phyloP scores from a whole-genome alignment of 805 yeast genomes.

The Kluyveromyces dobzhanskii region DNA sequence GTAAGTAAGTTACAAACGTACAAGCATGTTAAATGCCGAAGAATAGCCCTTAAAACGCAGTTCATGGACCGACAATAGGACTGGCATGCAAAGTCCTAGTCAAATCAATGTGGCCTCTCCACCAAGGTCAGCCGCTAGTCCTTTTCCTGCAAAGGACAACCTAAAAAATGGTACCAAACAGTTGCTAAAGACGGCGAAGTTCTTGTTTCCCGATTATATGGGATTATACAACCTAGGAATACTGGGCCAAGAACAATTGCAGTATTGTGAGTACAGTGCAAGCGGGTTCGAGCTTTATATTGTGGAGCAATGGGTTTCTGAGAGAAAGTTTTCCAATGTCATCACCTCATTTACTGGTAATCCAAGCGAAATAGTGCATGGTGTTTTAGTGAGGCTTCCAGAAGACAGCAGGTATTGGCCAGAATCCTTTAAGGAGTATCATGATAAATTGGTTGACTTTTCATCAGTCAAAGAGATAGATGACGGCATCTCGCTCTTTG shows the following conservation, averaged over 20 bases:
- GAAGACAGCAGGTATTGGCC: slow-evolving; percentile 28
- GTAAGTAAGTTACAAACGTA: no score
- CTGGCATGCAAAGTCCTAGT: background rate
- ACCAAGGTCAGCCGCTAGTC: background rate
- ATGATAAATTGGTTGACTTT: slow-evolving; percentile 56
- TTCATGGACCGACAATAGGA: no score
- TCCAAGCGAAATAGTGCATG: slow-evolving; percentile 51
- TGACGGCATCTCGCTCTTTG: slow-evolving; percentile 50
- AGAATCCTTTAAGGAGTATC: slow-evolving; percentile 43
- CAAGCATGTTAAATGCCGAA: background rate
- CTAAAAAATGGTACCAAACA: background rate
- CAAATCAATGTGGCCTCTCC: background rate
- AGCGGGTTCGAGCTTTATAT: slow-evolving; percentile 82
- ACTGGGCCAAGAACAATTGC: slow-evolving; percentile 32
- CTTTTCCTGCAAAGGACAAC: background rate
- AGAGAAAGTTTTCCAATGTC: slow-evolving; percentile 55
- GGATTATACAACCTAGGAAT: slow-evolving; percentile 42
- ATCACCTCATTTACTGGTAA: slow-evolving; percentile 86
- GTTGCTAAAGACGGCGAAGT: background rate
- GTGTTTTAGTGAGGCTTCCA: slow-evolving; percentile 48
- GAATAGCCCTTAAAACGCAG: background rate
- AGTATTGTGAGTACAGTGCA: slow-evolving; percentile 40
- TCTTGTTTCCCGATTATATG: slow-evolving; percentile 47
- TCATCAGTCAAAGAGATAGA: slow-evolving; percentile 60
- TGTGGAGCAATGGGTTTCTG: slow-evolving; percentile 91